Evolutionary conservation across 1,139 yeast species (phyloP).

Genomic region (Hanseniaspora gamundiae): DNA sequence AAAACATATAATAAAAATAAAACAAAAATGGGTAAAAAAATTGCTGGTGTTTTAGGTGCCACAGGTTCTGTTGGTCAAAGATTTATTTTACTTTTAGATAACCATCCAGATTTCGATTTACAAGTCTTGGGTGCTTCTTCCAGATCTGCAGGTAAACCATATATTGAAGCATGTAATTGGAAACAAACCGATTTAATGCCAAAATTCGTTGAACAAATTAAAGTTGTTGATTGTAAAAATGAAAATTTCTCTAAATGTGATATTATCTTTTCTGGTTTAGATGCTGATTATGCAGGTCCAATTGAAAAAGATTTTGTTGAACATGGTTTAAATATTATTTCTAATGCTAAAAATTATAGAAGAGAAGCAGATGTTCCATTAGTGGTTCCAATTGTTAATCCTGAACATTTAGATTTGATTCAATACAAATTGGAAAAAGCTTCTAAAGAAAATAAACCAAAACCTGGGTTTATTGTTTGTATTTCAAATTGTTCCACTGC

Average conservation of each 20-base stretch:
- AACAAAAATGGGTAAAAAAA: constrained; percentile 15
- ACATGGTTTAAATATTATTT: constrained; percentile 71
- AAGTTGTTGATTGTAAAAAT: constrained; percentile 68
- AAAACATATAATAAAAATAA: not conserved
- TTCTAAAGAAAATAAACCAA: constrained; percentile 38
- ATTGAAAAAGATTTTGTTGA: constrained; percentile 78
- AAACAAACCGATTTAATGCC: constrained; percentile 85
- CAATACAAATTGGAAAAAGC: constrained; percentile 47
- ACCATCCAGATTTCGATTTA: constrained; percentile 85
- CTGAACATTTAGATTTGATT: constrained; percentile 79
- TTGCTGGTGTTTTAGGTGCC: constrained; percentile 86
- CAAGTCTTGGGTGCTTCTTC: constrained; percentile 84
- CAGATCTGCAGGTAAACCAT: constrained; percentile 85
- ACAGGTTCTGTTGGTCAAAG: constrained; percentile 98
- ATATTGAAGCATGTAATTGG: constrained; percentile 84
- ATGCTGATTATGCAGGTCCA: constrained; percentile 85
- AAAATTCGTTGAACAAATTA: constrained; percentile 42
- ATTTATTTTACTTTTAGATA: constrained; percentile 68
- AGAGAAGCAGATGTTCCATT: constrained; percentile 80
- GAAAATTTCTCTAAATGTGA: constrained; percentile 80
- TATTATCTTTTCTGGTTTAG: constrained; percentile 88
- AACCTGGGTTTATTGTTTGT: constrained; percentile 79
- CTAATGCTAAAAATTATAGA: constrained; percentile 95
- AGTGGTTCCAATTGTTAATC: constrained; percentile 88
- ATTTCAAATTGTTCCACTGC: constrained; percentile 98